These are phyloP conservation scores for Cyphellophora europaea DNA, from an alignment of 2,329 filamentous ascomycete genomes.

Conservation along the genomic window DNA sequence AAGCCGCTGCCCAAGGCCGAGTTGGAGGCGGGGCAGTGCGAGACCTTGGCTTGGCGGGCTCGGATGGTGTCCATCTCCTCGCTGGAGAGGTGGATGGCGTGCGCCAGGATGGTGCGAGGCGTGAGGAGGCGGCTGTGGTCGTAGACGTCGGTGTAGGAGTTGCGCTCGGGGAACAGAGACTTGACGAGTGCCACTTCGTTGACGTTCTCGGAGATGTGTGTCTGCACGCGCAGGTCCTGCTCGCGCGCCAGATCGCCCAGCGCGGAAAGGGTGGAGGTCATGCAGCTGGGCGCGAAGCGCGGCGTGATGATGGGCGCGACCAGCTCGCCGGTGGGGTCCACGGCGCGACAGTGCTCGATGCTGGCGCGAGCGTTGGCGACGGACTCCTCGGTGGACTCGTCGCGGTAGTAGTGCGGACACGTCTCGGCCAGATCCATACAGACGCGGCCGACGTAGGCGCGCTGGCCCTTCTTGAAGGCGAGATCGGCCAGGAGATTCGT, in stretches of 20 bases:
- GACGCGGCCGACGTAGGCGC: constrained; percentile 85
- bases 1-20: constrained; percentile 70
- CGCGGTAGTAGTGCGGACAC: constrained; percentile 70
- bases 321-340: constrained; percentile 56
- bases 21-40: constrained; percentile 85
- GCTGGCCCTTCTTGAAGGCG: constrained; percentile 69
- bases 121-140: constrained; percentile 62
- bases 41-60: constrained; percentile 53
- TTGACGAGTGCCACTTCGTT: constrained; percentile 64
- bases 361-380: constrained; percentile 47
- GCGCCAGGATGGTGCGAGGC: constrained; percentile 68
- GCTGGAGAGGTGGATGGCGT: constrained; percentile 66
- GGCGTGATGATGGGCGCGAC: constrained; percentile 73
- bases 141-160: constrained; percentile 69
- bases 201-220: constrained; percentile 79
- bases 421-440: constrained; percentile 72
- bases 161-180: constrained; percentile 55
- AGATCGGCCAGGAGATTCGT: constrained; percentile 88
- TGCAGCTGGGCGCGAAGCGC: constrained; percentile 50
- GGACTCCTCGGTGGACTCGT: constrained; percentile 53
- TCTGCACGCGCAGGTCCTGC: constrained; percentile 58
- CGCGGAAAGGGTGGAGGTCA: constrained; percentile 43
- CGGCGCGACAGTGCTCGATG: constrained; percentile 54
- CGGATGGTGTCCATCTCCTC: constrained; percentile 59
- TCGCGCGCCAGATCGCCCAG: constrained; percentile 58